Evolutionary conservation across 306 rosid species (phyloP), one percentile per base, ranked within the genome.

Genomic region (Trifolium pratense): DNA sequence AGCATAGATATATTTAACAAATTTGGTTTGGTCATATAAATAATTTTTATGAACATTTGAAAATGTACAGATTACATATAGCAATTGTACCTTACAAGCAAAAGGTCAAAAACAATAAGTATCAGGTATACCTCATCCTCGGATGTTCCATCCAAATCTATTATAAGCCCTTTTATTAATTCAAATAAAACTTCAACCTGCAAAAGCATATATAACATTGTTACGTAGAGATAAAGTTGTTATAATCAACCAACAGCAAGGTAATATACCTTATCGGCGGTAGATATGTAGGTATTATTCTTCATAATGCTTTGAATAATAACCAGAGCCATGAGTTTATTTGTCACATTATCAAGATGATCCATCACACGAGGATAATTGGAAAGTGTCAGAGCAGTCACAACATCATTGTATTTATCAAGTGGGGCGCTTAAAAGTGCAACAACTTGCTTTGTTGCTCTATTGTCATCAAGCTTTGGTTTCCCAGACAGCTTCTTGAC

Each of bases 371-470:
- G 89, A 18, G 99, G 96, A 86, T 95, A 95, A 74, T 95, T 95
- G 52, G 97, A 83, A 65, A 95, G 93, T 79, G 87, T 95, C 79
- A 91, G 71, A 37, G 93, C 90, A 45, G 96, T 91, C 74, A 91
- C 97, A 65, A 95, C 88, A 76, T 95, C 92, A 81, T 91, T 90
- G 86, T 95, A 95, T 87, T 95, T 95, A 73, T 95, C 99, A 74
- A 95, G 86, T 31, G 99, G 99, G 58, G 97, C 99, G 79, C 97
- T 91, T 82, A 95, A 79, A 76, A 95, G 99, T 67, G 99, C 95
- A 71, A 95, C 97, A 76, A 95, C 87, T 84, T 91, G 99, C 81
- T 95, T 95, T 68, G 97, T 95, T 68, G 97, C 97, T 81, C 83
- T 91, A 57, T 68, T 91, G 86, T 91, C 99, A 72, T 83, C 91